A percentile compares a stretch with the other conserved stretches of the same genome.
phyloP scores from a whole-genome alignment of 1,284 basidiomycete genomes.

The Peniophora sp. region DNA sequence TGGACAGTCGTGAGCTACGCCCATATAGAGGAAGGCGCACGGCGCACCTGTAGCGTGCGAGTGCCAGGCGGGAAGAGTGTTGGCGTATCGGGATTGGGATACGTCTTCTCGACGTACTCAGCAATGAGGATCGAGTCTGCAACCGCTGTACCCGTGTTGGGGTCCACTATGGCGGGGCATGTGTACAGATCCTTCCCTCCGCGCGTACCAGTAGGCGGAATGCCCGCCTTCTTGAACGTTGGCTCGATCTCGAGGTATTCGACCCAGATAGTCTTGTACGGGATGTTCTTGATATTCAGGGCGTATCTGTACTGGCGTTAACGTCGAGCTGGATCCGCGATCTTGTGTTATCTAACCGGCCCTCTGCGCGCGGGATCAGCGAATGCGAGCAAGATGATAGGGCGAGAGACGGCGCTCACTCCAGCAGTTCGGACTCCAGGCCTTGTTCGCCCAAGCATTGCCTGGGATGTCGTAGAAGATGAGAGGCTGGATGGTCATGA shows the following conservation, averaged over 20 bases:
- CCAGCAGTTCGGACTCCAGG: conserved; percentile 17
- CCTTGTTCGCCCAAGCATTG: conserved; percentile 4
- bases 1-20: too few relatives aligned
- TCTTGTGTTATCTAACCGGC: too few relatives aligned
- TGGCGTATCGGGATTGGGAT: conserved; percentile 17
- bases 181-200: conserved; percentile 16
- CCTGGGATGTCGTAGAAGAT: conserved; percentile 17
- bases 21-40: too few relatives aligned
- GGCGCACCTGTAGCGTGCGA: conserved; percentile 18
- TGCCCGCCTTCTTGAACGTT: conserved; percentile 20
- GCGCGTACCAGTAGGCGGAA: conserved; percentile 12
- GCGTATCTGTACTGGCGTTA: conserved; percentile 15
- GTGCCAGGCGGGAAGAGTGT: conserved; percentile 16
- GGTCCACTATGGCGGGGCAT: conserved; percentile 19
- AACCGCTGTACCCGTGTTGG: conserved; percentile 14
- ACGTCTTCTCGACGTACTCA: conserved; percentile 25
- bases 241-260: conserved; percentile 28
- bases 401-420: too few relatives aligned
- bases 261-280: conserved; percentile 27
- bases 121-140: conserved; percentile 25
- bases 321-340: too few relatives aligned
- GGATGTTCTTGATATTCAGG: conserved; percentile 26
- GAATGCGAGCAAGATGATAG: neutral
- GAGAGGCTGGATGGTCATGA: neutral
- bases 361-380: neutral